Evolutionary conservation across 805 yeast species (phyloP).

Genomic region (Kazachstania martiniae): DNA sequence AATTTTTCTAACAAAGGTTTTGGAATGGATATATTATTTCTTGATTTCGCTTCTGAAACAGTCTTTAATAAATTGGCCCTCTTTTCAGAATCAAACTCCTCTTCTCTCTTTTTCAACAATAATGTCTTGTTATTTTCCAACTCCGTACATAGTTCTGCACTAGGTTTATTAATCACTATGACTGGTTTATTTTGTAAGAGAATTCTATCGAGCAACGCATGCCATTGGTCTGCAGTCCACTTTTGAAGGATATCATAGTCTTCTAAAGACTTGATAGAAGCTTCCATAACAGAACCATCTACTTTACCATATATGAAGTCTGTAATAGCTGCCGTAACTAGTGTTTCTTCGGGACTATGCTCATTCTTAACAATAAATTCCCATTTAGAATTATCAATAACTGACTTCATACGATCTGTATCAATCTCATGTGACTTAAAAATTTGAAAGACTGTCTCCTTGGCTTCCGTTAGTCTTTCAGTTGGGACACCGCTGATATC

Average conservation of each 20-base stretch:
- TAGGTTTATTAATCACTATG: slow-evolving; percentile 64
- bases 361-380: slow-evolving; percentile 53
- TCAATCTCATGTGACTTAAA: slow-evolving; percentile 55
- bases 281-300: slow-evolving; percentile 46
- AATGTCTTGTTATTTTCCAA: slow-evolving; percentile 42
- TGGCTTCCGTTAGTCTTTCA: slow-evolving; percentile 44
- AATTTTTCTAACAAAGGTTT: slow-evolving; percentile 48
- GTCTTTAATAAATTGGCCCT: slow-evolving; percentile 38
- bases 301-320: slow-evolving; percentile 72
- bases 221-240: slow-evolving; percentile 70
- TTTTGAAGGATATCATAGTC: slow-evolving; percentile 42
- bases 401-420: slow-evolving; percentile 51
- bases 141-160: slow-evolving; percentile 38
- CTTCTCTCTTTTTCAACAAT: slow-evolving; percentile 39
- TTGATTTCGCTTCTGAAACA: slow-evolving; percentile 50
- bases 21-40: slow-evolving; percentile 74
- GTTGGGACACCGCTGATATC: slow-evolving; percentile 69
- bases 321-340: slow-evolving; percentile 57
- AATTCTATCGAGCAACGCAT: slow-evolving; percentile 37
- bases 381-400: slow-evolving; percentile 54
- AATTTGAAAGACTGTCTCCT: slow-evolving; percentile 38
- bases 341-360: slow-evolving; percentile 42
- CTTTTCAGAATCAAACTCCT: slow-evolving; percentile 48
- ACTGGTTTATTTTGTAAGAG: slow-evolving; percentile 55
- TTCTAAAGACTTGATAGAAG: slow-evolving; percentile 42